Percentiles rank a stretch among this genome's conserved stretches.
phyloP scores from a whole-genome alignment of 352 stramenopile genomes.

The Pythium biforme region DNA sequence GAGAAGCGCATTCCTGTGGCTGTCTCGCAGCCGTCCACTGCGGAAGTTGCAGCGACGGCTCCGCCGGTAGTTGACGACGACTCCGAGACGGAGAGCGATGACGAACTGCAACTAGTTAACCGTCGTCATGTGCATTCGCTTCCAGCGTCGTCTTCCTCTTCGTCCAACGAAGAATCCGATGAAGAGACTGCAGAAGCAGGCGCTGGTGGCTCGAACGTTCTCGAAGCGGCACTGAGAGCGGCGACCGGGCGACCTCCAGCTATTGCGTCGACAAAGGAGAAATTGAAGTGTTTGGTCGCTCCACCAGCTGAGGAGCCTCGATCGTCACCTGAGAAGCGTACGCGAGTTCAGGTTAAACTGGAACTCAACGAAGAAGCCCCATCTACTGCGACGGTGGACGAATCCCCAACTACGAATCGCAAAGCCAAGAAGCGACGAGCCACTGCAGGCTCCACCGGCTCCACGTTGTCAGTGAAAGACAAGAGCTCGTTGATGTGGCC shows the following conservation, averaged over 20 bases:
- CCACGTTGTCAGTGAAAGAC: slow-evolving; percentile 17
- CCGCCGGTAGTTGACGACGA: neutral
- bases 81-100: slow-evolving; percentile 24
- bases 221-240: slow-evolving; percentile 52
- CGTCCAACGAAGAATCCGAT: slow-evolving; percentile 33
- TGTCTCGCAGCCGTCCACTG: neutral
- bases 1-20: neutral
- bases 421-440: slow-evolving; percentile 15
- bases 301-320: neutral
- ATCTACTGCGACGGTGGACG: neutral
- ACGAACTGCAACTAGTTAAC: neutral
- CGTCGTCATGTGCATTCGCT: neutral
- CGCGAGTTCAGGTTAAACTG: neutral
- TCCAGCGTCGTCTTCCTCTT: slow-evolving; percentile 23
- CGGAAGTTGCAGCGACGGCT: neutral
- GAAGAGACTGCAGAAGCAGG: slow-evolving; percentile 28
- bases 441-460: neutral
- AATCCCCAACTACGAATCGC: neutral
- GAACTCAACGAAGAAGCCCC: neutral
- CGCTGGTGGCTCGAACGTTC: slow-evolving; percentile 30
- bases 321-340: neutral
- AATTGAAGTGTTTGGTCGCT: neutral
- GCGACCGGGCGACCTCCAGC: slow-evolving; percentile 12
- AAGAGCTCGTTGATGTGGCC: slow-evolving; percentile 73
- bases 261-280: neutral